A percentile compares a stretch with the other conserved stretches of the same genome.
Evolutionary conservation across 163 green algal species (phyloP).

Genomic region (Picocystis sp.): DNA sequence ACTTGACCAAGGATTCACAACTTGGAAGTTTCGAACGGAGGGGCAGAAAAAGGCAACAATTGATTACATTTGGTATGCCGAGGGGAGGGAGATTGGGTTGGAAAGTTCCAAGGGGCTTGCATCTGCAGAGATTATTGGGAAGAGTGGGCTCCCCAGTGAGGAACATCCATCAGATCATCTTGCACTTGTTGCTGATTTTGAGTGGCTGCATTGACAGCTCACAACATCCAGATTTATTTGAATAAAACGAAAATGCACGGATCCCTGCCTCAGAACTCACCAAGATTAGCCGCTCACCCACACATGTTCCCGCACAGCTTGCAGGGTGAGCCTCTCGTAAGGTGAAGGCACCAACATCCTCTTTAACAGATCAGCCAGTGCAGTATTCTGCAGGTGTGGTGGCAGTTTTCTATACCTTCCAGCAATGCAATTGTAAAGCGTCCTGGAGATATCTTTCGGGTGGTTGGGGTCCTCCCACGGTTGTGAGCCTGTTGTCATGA

Average conservation of each 20-base stretch:
- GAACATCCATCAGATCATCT: conserved; percentile 39
- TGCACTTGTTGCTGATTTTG: conserved; percentile 25
- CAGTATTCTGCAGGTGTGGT: too few species aligned
- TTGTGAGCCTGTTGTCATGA: conserved; percentile 36
- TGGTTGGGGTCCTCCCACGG: conserved; percentile 41
- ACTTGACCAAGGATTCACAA: conserved; percentile 26
- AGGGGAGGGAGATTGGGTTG: conserved; percentile 6
- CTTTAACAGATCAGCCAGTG: too few species aligned
- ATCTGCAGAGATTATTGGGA: conserved; percentile 29
- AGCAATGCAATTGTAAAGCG: conserved; percentile 34
- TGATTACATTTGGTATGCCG: conserved; percentile 47
- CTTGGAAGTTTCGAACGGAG: conserved; percentile 46
- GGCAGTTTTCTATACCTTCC: too few species aligned
- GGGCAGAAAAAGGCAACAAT: conserved; percentile 35
- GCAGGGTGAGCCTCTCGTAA: too few species aligned
- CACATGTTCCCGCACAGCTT: too few species aligned
- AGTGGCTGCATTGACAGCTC: conserved; percentile 1
- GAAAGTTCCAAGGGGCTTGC: conserved; percentile 9
- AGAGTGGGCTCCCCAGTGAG: conserved; percentile 21
- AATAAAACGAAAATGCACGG: too few species aligned
- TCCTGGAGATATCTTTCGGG: conserved; percentile 47
- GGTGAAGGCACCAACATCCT: too few species aligned
- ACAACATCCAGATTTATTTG: too few species aligned
- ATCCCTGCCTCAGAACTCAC: too few species aligned
- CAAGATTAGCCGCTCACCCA: too few species aligned